Base-by-base conservation (phyloP, 2,329 filamentous ascomycete species). In the Madurella mycetomatis region DNA sequence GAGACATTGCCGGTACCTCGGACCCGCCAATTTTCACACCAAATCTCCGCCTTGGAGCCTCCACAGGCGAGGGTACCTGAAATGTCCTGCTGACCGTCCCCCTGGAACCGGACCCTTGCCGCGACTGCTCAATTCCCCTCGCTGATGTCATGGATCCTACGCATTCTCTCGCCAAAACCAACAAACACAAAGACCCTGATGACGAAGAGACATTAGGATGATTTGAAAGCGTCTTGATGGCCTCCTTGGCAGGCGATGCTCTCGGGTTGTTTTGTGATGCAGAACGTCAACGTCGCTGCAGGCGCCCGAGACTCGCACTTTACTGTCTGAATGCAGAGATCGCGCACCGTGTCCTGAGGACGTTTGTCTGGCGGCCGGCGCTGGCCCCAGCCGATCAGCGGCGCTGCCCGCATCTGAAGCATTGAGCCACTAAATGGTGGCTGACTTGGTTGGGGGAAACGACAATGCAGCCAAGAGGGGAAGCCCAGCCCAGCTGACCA, bases 71-170 rank as follows among this genome's bases (percentile, higher is more conserved):
- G 17, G 40, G 59, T 58, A 60, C 43, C 46, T 47, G 15, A 32
- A 40, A 56, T 45, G 53, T 62, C 41, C 44, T 34, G 19, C 56
- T 46, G 41, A 53, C 41, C 17, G 47, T 5, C 41, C 49, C 49
- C 42, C 54, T 49, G 54, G 48, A 41, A 54, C 54, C 54, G 49
- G 53, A 55, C 56, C 60, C 61, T 57, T 54, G 60, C 40, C 41
- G 49, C 34, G 16, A 16, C 34, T 32, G 25, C 42, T 44, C 13
- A 41, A 42, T 51, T 53, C 49, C 55, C 55, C 54, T 48, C 54
- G 51, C 60, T 60, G 60, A 62, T 60, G 61, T 63, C 61, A 63
- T 63, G 59, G 49, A 49, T 41, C 18, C 54, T 57, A 11, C 13
- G 11, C 51, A 49, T 46, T 42, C 18, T 13, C 7, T 43, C 34